Conservation (phyloP, 352 stramenopile genomes). For the Pythium phragmitis region DNA sequence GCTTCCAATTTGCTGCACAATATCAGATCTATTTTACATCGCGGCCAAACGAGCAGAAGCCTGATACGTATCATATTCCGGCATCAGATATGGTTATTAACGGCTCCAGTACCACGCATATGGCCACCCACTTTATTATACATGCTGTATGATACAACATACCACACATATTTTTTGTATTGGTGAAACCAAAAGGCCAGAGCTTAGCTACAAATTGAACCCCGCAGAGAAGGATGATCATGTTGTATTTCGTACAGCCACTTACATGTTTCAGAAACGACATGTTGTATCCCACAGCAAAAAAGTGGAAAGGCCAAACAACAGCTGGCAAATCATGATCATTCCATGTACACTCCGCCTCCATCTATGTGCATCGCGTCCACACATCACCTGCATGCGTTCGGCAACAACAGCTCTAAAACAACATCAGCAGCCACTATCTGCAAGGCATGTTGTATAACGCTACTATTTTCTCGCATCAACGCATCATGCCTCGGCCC, state of each 20-base stretch:
- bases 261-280: background rate
- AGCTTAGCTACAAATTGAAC: conserved; percentile 5
- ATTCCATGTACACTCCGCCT: background rate
- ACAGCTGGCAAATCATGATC: background rate
- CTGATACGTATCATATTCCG: too few relatives aligned
- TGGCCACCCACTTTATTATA: too few relatives aligned
- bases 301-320: background rate
- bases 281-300: background rate
- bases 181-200: background rate
- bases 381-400: background rate
- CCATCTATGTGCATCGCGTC: background rate
- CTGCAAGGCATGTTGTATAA: background rate
- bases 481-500: background rate
- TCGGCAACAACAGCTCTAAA: background rate
- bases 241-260: background rate
- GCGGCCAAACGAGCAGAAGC: too few relatives aligned
- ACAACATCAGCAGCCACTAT: background rate
- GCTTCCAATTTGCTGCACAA: too few relatives aligned
- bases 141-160: too few relatives aligned
- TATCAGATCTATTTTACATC: too few relatives aligned
- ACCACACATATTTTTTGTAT: background rate
- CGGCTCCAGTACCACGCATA: too few relatives aligned
- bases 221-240: background rate
- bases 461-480: too few relatives aligned
- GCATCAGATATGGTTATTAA: too few relatives aligned